Evolutionary conservation across 495 filamentous ascomycete genomes (phyloP), one percentile per base, ranked within the genome.

Genomic region (Melanomma pulvis-pyrius): DNA sequence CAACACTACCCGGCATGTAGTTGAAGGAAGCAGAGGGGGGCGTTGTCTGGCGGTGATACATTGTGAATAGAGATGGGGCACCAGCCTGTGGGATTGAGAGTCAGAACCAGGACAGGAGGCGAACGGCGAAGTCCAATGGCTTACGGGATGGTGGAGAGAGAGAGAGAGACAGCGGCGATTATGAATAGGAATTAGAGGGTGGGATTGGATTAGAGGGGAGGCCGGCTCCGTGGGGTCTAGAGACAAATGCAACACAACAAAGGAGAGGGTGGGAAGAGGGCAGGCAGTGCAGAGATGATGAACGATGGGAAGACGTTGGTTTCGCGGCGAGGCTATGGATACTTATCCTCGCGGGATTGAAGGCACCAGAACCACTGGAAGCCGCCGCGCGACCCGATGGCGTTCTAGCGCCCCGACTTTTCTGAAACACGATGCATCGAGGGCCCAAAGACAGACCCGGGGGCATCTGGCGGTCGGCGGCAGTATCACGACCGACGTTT

Each of bases 41-140:
- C 8, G 76, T 78, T 13, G 74, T 59, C 30, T 78, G 76, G 58
- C 73, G 73, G 52, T 71, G 69, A 41, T 65, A 74, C 74, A 78
- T 72, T 46, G 47, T 66, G 51, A 53, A 60, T 52, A 36, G 48
- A 30, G 57, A 36, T 8, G 59, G 50, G 73, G 67, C 72, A 62
- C 71, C 73, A 69, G 71, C 68, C 67, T 71, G 30, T 19, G 28
- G 29, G 29, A 44, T 51, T 25, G 25, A 24, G 28, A 48, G 48
- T 57, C 41, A 63, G 65, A 59, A 52, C n/a, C 28, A 59, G 22
- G 8, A 22, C 32, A 8, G 24, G 17, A 44, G 62, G 24, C 25
- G 60, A 54, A 28, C 15, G 58, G 59, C 34, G 61, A 39, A 17
- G 49, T 29, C 66, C 61, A 69, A 69, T 57, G 61, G 63, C 70